These are phyloP conservation scores for Cytospora schulzeri DNA, from an alignment of 2,329 filamentous ascomycete genomes.

Conservation along the genomic window DNA sequence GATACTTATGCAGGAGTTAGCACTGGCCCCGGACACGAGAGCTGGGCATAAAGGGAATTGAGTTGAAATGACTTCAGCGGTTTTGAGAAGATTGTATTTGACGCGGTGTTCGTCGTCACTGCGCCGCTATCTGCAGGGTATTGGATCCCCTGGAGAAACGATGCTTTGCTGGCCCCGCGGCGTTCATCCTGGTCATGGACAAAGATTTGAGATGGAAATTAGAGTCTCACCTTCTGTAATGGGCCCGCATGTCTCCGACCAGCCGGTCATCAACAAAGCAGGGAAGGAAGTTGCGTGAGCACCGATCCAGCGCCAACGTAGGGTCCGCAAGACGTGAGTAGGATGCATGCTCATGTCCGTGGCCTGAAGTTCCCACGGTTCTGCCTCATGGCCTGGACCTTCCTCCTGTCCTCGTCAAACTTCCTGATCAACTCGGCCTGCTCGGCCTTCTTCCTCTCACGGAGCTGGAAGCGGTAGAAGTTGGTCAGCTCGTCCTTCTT, in stretches of 20 bases:
- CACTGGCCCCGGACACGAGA: not conserved
- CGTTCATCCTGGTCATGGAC: constrained; percentile 39
- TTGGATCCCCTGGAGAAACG: constrained; percentile 34
- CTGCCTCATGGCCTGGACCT: constrained; percentile 70
- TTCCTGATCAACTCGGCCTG: constrained; percentile 68
- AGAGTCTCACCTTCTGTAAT: not conserved
- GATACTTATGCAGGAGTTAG: constrained; percentile 3
- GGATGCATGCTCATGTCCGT: constrained; percentile 40
- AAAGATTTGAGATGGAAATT: constrained; percentile 10
- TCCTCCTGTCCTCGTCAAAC: constrained; percentile 77
- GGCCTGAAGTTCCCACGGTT: constrained; percentile 64
- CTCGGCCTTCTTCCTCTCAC: constrained; percentile 77
- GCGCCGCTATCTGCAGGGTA: constrained; percentile 30
- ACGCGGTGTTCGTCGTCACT: constrained; percentile 56
- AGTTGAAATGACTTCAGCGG: constrained; percentile 27
- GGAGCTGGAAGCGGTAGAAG: constrained; percentile 83
- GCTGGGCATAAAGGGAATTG: too few relatives aligned
- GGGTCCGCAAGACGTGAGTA: not conserved
- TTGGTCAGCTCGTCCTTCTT: constrained; percentile 66
- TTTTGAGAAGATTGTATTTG: constrained; percentile 42
- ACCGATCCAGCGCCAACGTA: not conserved
- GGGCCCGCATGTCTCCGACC: not conserved
- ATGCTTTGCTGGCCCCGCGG: constrained; percentile 43
- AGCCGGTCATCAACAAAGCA: not conserved
- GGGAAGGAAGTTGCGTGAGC: not conserved